Evolutionary conservation across 306 rosid genomes (phyloP).

Genomic region (Trifolium subterraneum): DNA sequence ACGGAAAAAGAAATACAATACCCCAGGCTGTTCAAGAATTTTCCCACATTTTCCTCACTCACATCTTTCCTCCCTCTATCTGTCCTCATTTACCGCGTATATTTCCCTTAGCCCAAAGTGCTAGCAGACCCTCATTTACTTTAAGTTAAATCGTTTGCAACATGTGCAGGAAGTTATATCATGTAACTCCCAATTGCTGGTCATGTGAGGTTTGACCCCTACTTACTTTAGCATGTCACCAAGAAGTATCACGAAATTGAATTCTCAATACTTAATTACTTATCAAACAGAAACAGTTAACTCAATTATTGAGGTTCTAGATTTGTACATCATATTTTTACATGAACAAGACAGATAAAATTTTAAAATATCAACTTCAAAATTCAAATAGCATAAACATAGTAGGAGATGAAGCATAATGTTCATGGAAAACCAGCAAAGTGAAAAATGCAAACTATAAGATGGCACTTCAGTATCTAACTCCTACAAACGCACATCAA

Average conservation of each 20-base stretch:
- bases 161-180: slow-evolving; percentile 3
- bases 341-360: neutral
- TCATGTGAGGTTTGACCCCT: neutral
- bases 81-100: neutral
- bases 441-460: neutral
- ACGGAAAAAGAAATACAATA: neutral
- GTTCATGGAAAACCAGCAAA: neutral
- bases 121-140: neutral
- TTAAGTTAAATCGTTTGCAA: neutral
- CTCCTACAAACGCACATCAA: neutral
- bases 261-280: neutral
- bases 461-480: neutral
- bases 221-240: neutral
- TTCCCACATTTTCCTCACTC: neutral
- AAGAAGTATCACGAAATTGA: neutral
- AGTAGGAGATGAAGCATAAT: neutral
- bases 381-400: neutral
- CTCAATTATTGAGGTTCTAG: neutral
- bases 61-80: neutral
- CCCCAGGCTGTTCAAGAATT: neutral
- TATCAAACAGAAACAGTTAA: neutral
- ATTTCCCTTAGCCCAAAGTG: neutral
- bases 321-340: neutral
- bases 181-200: neutral
- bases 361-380: neutral